phyloP scores from a whole-genome alignment of 2,329 filamentous ascomycete species.

The Leptographium flavum region DNA sequence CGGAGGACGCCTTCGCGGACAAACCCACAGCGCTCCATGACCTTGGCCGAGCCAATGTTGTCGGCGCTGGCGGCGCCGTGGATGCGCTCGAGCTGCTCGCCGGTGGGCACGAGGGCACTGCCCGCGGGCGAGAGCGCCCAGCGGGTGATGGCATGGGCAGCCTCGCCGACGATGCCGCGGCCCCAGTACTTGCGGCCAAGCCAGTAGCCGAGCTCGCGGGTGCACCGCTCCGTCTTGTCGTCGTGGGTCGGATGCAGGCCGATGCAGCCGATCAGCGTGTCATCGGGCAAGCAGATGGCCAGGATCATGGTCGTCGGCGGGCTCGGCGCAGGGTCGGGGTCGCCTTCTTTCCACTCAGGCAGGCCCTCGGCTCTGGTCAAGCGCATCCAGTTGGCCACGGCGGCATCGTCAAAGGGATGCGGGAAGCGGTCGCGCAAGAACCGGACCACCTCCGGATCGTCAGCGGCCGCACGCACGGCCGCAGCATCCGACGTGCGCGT shows the following conservation, averaged over 20 bases:
- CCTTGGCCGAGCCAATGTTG: slow-evolving; percentile 27
- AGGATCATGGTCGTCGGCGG: slow-evolving; percentile 14
- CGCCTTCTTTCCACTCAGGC: background rate
- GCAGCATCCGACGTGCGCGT: slow-evolving; percentile 24
- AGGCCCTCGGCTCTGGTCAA: slow-evolving; percentile 5
- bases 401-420: slow-evolving; percentile 26
- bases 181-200: slow-evolving; percentile 28
- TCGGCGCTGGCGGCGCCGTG: slow-evolving; percentile 22
- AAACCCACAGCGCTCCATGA: slow-evolving; percentile 30
- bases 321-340: background rate
- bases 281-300: slow-evolving; percentile 20
- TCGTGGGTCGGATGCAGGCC: slow-evolving; percentile 23
- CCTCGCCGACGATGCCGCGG: slow-evolving; percentile 28
- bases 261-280: slow-evolving; percentile 25
- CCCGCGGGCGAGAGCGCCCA: slow-evolving; percentile 25
- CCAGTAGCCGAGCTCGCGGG: slow-evolving; percentile 37
- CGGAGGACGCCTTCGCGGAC: slow-evolving; percentile 27
- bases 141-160: slow-evolving; percentile 20
- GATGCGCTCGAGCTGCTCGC: slow-evolving; percentile 23
- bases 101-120: background rate
- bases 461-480: slow-evolving; percentile 19
- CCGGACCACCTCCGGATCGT: slow-evolving; percentile 22
- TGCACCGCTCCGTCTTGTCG: slow-evolving; percentile 22
- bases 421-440: slow-evolving; percentile 32
- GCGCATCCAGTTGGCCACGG: slow-evolving; percentile 20